Conservation (phyloP, 371 early-diverging fungal species). For the Basidiobolus meristosporus region DNA sequence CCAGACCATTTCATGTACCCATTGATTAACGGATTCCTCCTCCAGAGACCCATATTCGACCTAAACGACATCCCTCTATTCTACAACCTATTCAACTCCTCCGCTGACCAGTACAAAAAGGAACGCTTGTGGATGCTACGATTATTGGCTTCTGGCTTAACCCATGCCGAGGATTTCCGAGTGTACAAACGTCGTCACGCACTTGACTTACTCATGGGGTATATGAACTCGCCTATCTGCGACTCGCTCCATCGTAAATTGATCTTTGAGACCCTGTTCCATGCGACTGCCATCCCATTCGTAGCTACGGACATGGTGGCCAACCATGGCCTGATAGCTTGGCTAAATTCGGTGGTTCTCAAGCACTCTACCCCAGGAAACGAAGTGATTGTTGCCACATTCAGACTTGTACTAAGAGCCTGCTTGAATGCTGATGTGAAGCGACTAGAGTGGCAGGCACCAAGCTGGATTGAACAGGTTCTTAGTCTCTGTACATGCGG, state of each 20-base stretch:
- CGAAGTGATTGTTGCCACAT: no score
- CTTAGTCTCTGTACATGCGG: no score
- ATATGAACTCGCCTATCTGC: slow-evolving; percentile 39
- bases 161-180: slow-evolving; percentile 30
- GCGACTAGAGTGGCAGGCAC: no score
- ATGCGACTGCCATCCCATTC: no score
- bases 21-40: slow-evolving; percentile 44
- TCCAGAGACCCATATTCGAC: slow-evolving; percentile 49
- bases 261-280: slow-evolving; percentile 28
- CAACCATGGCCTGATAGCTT: no score
- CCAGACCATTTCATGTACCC: slow-evolving; percentile 63
- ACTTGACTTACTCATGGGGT: slow-evolving; percentile 36
- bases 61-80: slow-evolving; percentile 68
- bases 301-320: no score
- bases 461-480: no score
- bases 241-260: slow-evolving; percentile 26
- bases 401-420: no score
- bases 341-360: no score
- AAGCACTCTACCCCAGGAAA: no score
- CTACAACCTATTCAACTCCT: slow-evolving; percentile 45
- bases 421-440: no score
- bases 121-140: slow-evolving; percentile 59
- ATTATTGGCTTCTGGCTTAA: slow-evolving; percentile 38
- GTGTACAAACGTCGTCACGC: slow-evolving; percentile 46
- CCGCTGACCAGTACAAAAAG: slow-evolving; percentile 30